Conservation (phyloP, 2,329 filamentous ascomycete species). For the Uncinocarpus reesii region DNA sequence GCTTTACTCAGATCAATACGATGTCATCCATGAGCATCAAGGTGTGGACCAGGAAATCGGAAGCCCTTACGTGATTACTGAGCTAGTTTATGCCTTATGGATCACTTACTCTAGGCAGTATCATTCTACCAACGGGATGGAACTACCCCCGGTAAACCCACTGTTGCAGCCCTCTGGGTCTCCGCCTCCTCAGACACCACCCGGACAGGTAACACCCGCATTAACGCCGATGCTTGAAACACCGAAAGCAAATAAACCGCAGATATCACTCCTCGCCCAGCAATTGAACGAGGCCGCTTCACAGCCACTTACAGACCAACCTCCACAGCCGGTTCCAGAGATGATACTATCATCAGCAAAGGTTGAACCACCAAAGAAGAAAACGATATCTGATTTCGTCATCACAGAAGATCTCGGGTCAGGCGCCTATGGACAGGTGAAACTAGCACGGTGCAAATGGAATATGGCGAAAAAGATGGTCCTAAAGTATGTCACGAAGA, state of each 20-base stretch:
- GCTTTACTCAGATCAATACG: constrained; percentile 38
- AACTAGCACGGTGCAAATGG: constrained; percentile 78
- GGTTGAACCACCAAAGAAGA: constrained; percentile 48
- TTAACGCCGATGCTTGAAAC: constrained; percentile 25
- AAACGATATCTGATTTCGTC: constrained; percentile 77
- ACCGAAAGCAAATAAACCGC: constrained; percentile 28
- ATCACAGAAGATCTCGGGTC: constrained; percentile 98
- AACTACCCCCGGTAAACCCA: constrained; percentile 46
- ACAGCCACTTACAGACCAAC: constrained; percentile 35
- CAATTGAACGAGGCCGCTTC: constrained; percentile 44
- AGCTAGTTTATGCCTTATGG: constrained; percentile 91
- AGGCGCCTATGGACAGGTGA: constrained; percentile 95
- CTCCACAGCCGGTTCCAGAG: constrained; percentile 30
- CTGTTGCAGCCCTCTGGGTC: constrained; percentile 54
- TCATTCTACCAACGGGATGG: constrained; percentile 58
- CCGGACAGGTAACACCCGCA: constrained; percentile 52
- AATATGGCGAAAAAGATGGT: constrained; percentile 71
- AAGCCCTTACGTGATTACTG: constrained; percentile 46
- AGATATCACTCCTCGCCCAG: constrained; percentile 41
- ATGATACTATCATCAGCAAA: constrained; percentile 21
- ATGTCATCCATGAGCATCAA: constrained; percentile 48
- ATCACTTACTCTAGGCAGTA: constrained; percentile 92
- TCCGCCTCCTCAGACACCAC: constrained; percentile 67
- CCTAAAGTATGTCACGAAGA: constrained; percentile 95
- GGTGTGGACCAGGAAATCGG: constrained; percentile 38